Conservation (phyloP, 2,329 filamentous ascomycete genomes). For the Magnaporthiopsis poae region DNA sequence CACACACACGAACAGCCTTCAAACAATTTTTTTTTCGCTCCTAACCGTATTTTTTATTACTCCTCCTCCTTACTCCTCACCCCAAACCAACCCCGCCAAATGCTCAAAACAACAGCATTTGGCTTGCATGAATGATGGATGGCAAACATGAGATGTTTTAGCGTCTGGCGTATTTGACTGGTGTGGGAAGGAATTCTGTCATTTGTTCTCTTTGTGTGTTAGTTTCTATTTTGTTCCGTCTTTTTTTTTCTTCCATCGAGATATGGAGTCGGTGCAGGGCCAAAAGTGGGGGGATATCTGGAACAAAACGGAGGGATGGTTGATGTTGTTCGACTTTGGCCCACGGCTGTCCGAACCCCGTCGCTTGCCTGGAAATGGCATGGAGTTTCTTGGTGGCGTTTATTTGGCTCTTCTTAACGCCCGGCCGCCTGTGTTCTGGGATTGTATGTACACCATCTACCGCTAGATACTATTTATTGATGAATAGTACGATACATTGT, state of each 20-base stretch:
- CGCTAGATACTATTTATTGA: neutral
- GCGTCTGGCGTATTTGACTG: constrained; percentile 6
- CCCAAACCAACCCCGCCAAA: neutral
- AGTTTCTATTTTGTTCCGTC: neutral
- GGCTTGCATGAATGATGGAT: constrained; percentile 6
- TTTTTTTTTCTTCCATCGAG: neutral
- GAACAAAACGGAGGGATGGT: neutral
- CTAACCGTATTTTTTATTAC: neutral
- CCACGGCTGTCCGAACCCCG: neutral
- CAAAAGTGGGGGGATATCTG: neutral
- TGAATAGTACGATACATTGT: neutral
- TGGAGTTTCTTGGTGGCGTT: neutral
- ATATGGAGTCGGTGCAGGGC: neutral
- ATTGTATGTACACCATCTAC: neutral
- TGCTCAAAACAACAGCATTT: neutral
- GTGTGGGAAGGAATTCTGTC: constrained; percentile 1
- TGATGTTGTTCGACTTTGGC: neutral
- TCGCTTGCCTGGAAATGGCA: neutral
- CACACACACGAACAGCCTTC: too few species aligned
- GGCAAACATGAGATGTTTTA: constrained; percentile 5
- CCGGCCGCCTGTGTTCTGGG: neutral
- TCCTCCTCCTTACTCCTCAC: neutral
- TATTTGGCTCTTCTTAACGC: neutral
- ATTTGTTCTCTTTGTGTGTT: neutral
- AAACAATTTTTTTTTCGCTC: neutral